Evolutionary conservation across 306 rosid species (phyloP), one percentile per base, ranked within the genome.

Genomic region (Psophocarpus tetragonolobus): DNA sequence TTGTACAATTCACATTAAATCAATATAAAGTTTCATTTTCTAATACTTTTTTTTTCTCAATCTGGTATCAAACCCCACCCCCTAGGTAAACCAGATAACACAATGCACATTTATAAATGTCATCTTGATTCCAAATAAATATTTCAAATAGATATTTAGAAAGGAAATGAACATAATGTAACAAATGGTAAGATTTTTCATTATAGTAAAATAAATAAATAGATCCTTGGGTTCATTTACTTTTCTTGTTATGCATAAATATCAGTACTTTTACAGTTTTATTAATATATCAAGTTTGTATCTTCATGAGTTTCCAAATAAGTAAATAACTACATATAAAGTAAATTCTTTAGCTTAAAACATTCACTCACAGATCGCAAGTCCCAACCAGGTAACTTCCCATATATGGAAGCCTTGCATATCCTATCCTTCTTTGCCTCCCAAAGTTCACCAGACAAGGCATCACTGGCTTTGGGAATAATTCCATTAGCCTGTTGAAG

Each of bases 381-480:
- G 85, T 91, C 97, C 99, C 99, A 92, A 82, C 99, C 94, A 68
- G 90, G 87, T 77, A 86, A 72, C 65, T 87, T 88, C 74, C 98
- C 99, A 65, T 84, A 79, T 27, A 51, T 84, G 27, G 99, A 92
- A 64, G 90, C 96, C 83, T 82, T 89, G 41, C 92, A 88, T 87
- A 96, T 89, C 84, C 99, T 92, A 73, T 96, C 92, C 85, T 81
- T 91, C 87, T 96, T 96, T 74, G 78, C 89, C 87, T 85, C 96
- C 99, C 99, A 96, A 85, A 92, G 94, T 85, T 96, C 99, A 74
- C 99, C 97, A 68, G 96, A 92, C 83, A 92, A 87, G 71, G 99
- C 98, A 87, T 96, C 97, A 79, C 97, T 88, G 24, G 99, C 99
- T 84, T 85, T 91, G 71, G 91, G 91, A 82, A 85, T 82, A 85